phyloP scores from a whole-genome alignment of 306 rosid genomes.

The Pyrus communis region DNA sequence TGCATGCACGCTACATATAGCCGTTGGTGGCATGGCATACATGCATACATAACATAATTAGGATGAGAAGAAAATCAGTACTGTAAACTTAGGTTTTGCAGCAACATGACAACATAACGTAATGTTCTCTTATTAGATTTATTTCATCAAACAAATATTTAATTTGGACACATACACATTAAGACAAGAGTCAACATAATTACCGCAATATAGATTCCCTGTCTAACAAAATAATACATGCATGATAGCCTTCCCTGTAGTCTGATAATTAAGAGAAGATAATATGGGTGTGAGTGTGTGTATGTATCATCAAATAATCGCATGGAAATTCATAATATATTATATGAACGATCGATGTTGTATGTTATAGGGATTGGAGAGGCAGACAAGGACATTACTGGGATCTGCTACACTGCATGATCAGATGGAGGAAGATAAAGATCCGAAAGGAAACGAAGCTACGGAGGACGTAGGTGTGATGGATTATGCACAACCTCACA shows the following conservation, averaged over 20 bases:
- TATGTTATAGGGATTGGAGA: constrained; percentile 19
- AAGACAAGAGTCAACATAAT: not conserved
- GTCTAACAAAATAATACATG: too few relatives aligned
- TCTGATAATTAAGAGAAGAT: too few relatives aligned
- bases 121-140: too few relatives aligned
- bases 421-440: constrained; percentile 26
- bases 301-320: not conserved
- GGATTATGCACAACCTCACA: constrained; percentile 75
- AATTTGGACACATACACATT: not conserved
- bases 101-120: too few relatives aligned
- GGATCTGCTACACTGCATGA: constrained; percentile 17
- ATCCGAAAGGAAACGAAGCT: constrained; percentile 30
- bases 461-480: constrained; percentile 42
- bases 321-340: not conserved
- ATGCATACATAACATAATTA: too few relatives aligned
- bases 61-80: not conserved
- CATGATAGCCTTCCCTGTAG: too few relatives aligned
- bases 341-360: not conserved
- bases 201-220: not conserved
- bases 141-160: too few relatives aligned
- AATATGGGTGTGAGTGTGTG: too few relatives aligned
- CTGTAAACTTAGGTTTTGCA: too few relatives aligned
- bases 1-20: not conserved
- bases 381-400: constrained; percentile 9
- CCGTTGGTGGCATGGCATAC: not conserved